Evolutionary conservation across 371 early-diverging fungal genomes (phyloP).

Genomic region (Umbelopsis sp.): DNA sequence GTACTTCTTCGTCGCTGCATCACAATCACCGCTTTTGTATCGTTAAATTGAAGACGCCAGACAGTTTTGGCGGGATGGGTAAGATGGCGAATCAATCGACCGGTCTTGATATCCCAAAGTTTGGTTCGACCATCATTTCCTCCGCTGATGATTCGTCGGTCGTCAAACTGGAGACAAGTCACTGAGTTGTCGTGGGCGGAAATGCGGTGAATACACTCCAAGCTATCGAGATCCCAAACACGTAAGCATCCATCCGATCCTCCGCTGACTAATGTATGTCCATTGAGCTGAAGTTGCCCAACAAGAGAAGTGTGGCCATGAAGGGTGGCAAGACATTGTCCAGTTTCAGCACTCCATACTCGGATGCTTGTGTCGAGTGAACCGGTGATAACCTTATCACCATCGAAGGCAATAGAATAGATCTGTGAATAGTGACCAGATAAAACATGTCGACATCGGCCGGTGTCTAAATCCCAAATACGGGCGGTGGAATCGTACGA

Average conservation of each 20-base stretch:
- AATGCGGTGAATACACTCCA: conserved; percentile 69
- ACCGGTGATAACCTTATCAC: conserved; percentile 71
- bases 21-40: conserved; percentile 64
- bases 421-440: conserved; percentile 72
- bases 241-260: conserved; percentile 87
- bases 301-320: conserved; percentile 88
- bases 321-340: conserved; percentile 57
- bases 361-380: conserved; percentile 77
- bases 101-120: conserved; percentile 83
- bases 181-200: conserved; percentile 84
- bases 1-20: conserved; percentile 50
- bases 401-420: conserved; percentile 72
- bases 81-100: conserved; percentile 72
- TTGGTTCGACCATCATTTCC: conserved; percentile 87
- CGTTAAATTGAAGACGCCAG: conserved; percentile 67
- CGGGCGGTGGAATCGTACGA: conserved; percentile 91
- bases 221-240: conserved; percentile 83
- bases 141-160: conserved; percentile 80
- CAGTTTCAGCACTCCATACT: conserved; percentile 73
- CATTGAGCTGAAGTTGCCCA: conserved; percentile 81
- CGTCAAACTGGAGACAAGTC: conserved; percentile 86
- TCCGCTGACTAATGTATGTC: conserved; percentile 77
- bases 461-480: conserved; percentile 84
- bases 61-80: conserved; percentile 62
- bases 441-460: conserved; percentile 67